Percentiles rank a stretch among this genome's conserved stretches.
phyloP scores from a whole-genome alignment of 495 filamentous ascomycete genomes.

The Viridothelium virens region DNA sequence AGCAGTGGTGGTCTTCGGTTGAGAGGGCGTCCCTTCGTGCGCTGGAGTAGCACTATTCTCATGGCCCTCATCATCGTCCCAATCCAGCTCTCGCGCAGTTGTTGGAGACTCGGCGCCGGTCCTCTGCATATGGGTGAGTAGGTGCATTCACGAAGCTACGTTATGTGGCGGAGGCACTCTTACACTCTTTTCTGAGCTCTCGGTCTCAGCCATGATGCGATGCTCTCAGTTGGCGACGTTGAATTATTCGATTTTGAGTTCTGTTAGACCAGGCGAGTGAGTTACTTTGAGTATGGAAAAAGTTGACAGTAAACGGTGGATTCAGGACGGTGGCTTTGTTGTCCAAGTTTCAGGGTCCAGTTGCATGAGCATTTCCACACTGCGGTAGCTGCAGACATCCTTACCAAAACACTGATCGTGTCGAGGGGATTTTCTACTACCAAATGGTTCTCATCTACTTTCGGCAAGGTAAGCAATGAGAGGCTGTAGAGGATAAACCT shows the following conservation, averaged over 20 bases:
- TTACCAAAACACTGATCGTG: not conserved
- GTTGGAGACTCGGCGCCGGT: constrained; percentile 65
- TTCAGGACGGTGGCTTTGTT: not conserved
- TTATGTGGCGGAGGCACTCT: not conserved
- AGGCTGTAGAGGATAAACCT: not conserved
- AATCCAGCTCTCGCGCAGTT: constrained; percentile 72
- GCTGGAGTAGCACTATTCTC: constrained; percentile 26
- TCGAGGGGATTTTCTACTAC: not conserved
- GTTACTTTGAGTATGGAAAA: no score
- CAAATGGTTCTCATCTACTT: not conserved
- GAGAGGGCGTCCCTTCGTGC: constrained; percentile 36
- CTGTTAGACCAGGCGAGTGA: no score
- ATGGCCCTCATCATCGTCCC: constrained; percentile 74
- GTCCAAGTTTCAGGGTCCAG: constrained; percentile 2
- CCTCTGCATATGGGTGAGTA: not conserved
- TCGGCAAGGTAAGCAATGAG: not conserved
- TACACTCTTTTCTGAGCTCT: constrained; percentile 7
- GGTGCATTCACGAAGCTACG: not conserved
- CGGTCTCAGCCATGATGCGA: constrained; percentile 6
- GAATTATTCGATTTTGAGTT: not conserved
- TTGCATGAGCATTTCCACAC: not conserved
- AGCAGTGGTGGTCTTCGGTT: constrained; percentile 35
- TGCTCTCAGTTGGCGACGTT: not conserved
- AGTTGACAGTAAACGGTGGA: not conserved
- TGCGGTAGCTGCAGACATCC: not conserved